These are phyloP conservation scores for Mycena sanguinolenta DNA, from an alignment of 768 basidiomycete species.

Conservation along the genomic window DNA sequence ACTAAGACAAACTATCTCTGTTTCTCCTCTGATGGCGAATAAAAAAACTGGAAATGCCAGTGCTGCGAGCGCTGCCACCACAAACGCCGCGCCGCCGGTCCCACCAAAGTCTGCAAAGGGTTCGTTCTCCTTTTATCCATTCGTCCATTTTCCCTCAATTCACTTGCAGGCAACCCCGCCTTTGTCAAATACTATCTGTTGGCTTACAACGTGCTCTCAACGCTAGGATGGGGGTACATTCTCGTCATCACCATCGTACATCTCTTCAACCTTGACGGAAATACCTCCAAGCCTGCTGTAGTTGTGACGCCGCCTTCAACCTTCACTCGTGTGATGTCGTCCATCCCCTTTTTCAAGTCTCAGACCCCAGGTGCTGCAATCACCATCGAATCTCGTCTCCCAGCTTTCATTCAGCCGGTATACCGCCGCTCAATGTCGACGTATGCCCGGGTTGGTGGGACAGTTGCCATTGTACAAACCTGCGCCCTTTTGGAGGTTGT, in stretches of 20 bases:
- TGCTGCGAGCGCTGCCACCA: conserved; percentile 6
- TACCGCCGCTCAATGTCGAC: conserved; percentile 68
- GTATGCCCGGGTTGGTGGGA: conserved; percentile 70
- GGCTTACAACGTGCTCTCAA: conserved; percentile 82
- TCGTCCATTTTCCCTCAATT: not conserved
- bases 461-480: conserved; percentile 83
- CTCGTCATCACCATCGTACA: conserved; percentile 69
- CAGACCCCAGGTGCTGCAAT: conserved; percentile 39
- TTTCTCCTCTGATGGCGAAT: conserved; percentile 30
- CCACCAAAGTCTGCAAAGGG: conserved; percentile 35
- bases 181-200: conserved; percentile 74
- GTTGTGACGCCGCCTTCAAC: conserved; percentile 52
- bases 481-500: conserved; percentile 87
- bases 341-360: conserved; percentile 51
- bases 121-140: not conserved
- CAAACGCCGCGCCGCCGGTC: conserved; percentile 29
- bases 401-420: conserved; percentile 55
- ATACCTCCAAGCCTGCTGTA: conserved; percentile 45
- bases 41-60: conserved; percentile 27
- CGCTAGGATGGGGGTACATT: conserved; percentile 81
- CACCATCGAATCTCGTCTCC: conserved; percentile 53
- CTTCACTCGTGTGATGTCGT: conserved; percentile 51
- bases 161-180: conserved; percentile 27
- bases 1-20: no score
- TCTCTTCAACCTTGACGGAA: conserved; percentile 60